A percentile compares a stretch with the other conserved stretches of the same genome.
These are phyloP conservation scores for Rheum nobile DNA, from an alignment of 148 eudicot genomes.

Conservation along the genomic window DNA sequence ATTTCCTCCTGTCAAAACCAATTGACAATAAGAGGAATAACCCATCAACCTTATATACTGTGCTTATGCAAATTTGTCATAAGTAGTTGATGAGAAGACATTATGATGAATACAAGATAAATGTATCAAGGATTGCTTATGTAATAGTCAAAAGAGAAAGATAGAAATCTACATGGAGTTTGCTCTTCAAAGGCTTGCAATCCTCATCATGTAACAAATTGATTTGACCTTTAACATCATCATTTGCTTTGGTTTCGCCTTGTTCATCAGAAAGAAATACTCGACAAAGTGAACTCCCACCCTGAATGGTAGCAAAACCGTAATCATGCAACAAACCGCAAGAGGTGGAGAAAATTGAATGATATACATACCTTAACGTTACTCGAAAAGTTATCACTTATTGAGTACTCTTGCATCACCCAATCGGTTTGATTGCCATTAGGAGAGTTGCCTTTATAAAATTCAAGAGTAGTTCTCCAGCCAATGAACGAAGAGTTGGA, in stretches of 20 bases:
- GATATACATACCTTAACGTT: slow-evolving; percentile 26
- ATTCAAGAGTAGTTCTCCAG: slow-evolving; percentile 53
- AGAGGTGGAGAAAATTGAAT: background rate
- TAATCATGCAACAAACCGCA: background rate
- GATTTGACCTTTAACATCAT: slow-evolving; percentile 1
- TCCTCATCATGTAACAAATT: background rate
- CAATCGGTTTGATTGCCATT: slow-evolving; percentile 29
- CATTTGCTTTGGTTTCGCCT: slow-evolving; percentile 7
- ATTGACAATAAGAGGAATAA: too few species aligned
- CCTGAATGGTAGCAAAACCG: slow-evolving; percentile 44
- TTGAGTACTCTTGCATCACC: slow-evolving; percentile 54
- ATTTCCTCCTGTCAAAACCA: slow-evolving; percentile 6
- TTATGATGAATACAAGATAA: too few species aligned
- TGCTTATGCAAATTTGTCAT: too few species aligned
- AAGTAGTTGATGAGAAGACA: too few species aligned
- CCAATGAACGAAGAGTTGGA: slow-evolving; percentile 28
- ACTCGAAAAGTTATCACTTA: slow-evolving; percentile 12
- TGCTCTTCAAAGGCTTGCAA: slow-evolving; percentile 10
- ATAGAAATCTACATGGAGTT: slow-evolving; percentile 19
- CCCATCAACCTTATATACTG: too few species aligned
- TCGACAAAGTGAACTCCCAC: slow-evolving; percentile 28
- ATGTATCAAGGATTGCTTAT: background rate
- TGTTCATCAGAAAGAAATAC: slow-evolving; percentile 24
- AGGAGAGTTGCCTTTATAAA: slow-evolving; percentile 26
- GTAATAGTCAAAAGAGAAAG: background rate